Base-by-base conservation (phyloP, 345 rosid species). In the Linum usitatissimum region DNA sequence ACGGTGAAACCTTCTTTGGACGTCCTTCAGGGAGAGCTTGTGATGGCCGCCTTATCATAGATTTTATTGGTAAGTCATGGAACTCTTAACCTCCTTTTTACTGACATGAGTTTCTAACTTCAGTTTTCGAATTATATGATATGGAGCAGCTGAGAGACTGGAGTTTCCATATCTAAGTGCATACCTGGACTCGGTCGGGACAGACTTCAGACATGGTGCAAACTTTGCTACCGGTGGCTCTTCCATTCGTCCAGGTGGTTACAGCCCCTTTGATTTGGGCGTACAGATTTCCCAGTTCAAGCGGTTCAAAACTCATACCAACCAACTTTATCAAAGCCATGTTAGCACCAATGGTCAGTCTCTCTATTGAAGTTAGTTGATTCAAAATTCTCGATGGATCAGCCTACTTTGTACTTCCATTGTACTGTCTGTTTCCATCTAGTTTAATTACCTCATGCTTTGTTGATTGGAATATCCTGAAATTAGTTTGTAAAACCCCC, bases 201-300 rank as follows among this genome's bases (percentile, higher is more conserved):
- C 90, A 53, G 78, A 77, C 57, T 88, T 83, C 64, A 57, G 85
- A 42, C 70, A 75, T 9, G 96, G 96, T 56, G 96, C 90, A 39
- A 88, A 88, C 66, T 86, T 86, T 67, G 92, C 96, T 9, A 77
- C 88, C 0, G 90, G 83, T 2, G 96, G 96, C 57, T 79, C 96
- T 45, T 79, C 90, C 40, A 73, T 85, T 71, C 83, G 83, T 20
- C 85, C 80, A 1, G 78, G 82, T n/a, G 77, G 80, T 57, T 83
- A 70, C 66, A 82, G 87, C 58, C 87, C 75, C 86, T n/a, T n/a
- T n/a, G n/a, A n/a, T n/a, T n/a, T 88, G 12, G 73, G 78, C 31
- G 73, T 79, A 67, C 96, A 88, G 71, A 79, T 85, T 58, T 66
- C 78, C 19, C 87, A 85, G 36, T 82, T 80, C 65, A 49, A 73